Conservation (phyloP, 2,329 filamentous ascomycete genomes). For the Juglanconis juglandina region DNA sequence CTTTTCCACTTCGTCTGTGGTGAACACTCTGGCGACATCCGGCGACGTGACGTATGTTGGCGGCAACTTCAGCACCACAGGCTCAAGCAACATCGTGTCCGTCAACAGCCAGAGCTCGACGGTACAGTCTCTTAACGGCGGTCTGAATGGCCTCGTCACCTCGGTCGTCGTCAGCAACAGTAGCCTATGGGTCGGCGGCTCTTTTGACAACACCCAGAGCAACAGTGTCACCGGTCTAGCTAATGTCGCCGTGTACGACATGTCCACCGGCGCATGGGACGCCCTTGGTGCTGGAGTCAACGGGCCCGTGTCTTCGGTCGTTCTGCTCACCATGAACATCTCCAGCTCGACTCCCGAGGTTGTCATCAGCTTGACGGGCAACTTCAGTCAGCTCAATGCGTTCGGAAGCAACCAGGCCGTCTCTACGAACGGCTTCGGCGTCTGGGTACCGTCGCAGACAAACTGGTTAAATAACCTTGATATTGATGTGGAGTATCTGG, state of each 20-base stretch:
- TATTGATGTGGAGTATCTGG: constrained; percentile 60
- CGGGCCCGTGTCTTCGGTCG: constrained; percentile 70
- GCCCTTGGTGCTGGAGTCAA: constrained; percentile 83
- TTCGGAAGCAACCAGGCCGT: constrained; percentile 63
- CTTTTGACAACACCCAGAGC: constrained; percentile 71
- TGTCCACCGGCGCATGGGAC: constrained; percentile 65
- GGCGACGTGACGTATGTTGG: constrained; percentile 70
- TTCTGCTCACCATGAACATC: constrained; percentile 76
- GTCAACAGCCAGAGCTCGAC: constrained; percentile 62
- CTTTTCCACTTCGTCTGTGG: constrained; percentile 63
- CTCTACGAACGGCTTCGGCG: constrained; percentile 70
- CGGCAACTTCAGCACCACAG: constrained; percentile 74
- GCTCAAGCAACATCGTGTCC: constrained; percentile 72
- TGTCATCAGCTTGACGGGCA: constrained; percentile 75
- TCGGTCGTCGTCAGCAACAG: constrained; percentile 66
- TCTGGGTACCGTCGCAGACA: constrained; percentile 82
- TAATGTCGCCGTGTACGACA: constrained; percentile 75
- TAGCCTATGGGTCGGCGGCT: constrained; percentile 75
- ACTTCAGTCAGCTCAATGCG: constrained; percentile 69
- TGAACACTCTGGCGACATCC: constrained; percentile 65
- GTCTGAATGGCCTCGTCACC: constrained; percentile 76
- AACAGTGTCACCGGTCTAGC: constrained; percentile 62
- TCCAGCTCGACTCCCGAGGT: constrained; percentile 65
- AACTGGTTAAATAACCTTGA: constrained; percentile 87
- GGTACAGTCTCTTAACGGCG: constrained; percentile 62